A percentile compares a stretch with the other conserved stretches of the same genome.
Evolutionary conservation across 805 yeast species (phyloP).

Genomic region (Barnettozyma vustinii): DNA sequence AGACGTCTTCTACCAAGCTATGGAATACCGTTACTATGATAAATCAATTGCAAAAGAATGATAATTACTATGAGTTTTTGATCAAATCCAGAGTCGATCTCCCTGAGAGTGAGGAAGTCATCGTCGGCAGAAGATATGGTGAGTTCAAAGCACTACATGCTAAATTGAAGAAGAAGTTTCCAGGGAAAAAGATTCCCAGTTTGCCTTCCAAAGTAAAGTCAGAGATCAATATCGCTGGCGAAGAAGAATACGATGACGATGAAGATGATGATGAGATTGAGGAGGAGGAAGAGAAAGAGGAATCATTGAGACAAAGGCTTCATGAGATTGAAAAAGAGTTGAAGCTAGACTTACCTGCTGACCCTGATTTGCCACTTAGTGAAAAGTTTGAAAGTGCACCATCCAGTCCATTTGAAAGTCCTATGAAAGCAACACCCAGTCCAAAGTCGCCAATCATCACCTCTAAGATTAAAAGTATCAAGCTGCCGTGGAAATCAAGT

Average conservation of each 20-base stretch:
- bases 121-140: slow-evolving; percentile 54
- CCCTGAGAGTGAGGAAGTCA: slow-evolving; percentile 15
- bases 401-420: not conserved
- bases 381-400: slow-evolving; percentile 2
- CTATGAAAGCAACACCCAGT: not conserved
- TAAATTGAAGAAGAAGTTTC: slow-evolving; percentile 49
- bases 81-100: slow-evolving; percentile 19
- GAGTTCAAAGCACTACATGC: slow-evolving; percentile 60
- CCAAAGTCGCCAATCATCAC: not conserved
- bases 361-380: not conserved
- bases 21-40: slow-evolving; percentile 22
- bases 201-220: slow-evolving; percentile 52
- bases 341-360: slow-evolving; percentile 2
- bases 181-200: slow-evolving; percentile 60
- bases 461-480: not conserved
- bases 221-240: slow-evolving; percentile 26
- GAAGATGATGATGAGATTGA: slow-evolving; percentile 18
- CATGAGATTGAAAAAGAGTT: slow-evolving; percentile 8
- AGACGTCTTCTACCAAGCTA: slow-evolving; percentile 19
- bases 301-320: slow-evolving; percentile 14
- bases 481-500: slow-evolving; percentile 3
- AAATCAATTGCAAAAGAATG: slow-evolving; percentile 19
- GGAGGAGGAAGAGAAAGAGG: slow-evolving; percentile 15
- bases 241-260: slow-evolving; percentile 19
- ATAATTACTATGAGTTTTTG: slow-evolving; percentile 21